Evolutionary conservation across 2,329 filamentous ascomycete genomes (phyloP).

Genomic region (Colletotrichum siamense): DNA sequence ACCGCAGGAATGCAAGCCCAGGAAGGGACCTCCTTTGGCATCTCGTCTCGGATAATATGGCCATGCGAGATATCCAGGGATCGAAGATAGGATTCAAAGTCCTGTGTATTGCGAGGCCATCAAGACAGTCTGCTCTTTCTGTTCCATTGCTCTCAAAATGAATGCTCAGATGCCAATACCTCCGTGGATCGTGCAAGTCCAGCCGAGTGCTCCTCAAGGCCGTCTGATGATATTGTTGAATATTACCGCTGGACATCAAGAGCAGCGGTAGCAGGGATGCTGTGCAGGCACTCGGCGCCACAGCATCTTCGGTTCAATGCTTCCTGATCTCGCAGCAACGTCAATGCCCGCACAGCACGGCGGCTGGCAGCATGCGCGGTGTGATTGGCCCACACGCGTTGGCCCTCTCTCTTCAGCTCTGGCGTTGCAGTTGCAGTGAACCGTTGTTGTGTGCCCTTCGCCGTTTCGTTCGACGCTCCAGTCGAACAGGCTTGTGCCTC

Average conservation of each 20-base stretch:
- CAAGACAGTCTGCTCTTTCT: background rate
- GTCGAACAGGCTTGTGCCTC: background rate
- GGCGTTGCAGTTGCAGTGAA: background rate
- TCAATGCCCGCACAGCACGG: background rate
- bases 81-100: background rate
- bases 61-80: background rate
- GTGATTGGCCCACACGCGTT: background rate
- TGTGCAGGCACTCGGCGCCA: background rate
- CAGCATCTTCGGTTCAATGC: background rate
- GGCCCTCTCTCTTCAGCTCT: background rate
- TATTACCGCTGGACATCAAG: background rate
- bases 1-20: background rate
- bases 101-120: background rate
- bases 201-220: background rate
- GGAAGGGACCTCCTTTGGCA: background rate
- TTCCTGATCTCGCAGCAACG: conserved; percentile 9
- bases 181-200: background rate
- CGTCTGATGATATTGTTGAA: background rate
- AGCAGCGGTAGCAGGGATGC: background rate
- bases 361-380: background rate
- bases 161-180: background rate
- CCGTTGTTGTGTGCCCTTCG: background rate
- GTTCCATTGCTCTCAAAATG: background rate
- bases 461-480: background rate
- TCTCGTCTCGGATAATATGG: background rate